Evolutionary conservation across 441 rosid genomes (phyloP).

Genomic region (Pelargonium fulgidum): DNA sequence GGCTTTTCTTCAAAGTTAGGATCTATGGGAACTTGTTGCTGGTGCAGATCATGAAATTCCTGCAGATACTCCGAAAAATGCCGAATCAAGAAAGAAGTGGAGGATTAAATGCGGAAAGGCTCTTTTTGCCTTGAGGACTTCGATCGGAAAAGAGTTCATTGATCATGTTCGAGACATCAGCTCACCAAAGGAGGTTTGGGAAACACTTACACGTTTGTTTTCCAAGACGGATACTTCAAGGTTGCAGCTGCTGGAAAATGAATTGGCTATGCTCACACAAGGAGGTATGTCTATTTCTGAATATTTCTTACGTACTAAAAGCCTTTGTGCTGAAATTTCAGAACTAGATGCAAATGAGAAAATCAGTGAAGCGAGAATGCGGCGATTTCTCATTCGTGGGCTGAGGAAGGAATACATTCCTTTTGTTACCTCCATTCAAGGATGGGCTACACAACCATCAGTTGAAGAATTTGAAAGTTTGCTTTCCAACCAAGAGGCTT

Average conservation of each 20-base stretch:
- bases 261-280: slow-evolving; percentile 10
- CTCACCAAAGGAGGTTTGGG: slow-evolving; percentile 13
- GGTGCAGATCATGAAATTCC: too few relatives aligned
- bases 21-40: too few relatives aligned
- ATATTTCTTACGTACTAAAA: slow-evolving; percentile 10
- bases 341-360: slow-evolving; percentile 11
- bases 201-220: slow-evolving; percentile 11
- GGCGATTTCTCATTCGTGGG: neutral
- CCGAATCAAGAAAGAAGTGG: slow-evolving; percentile 9
- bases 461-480: neutral
- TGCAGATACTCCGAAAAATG: neutral
- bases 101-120: neutral
- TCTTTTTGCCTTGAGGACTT: too few relatives aligned
- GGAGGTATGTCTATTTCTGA: slow-evolving; percentile 15
- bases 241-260: slow-evolving; percentile 16
- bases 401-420: slow-evolving; percentile 14
- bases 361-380: neutral
- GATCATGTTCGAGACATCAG: slow-evolving; percentile 12
- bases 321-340: slow-evolving; percentile 17
- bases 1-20: too few relatives aligned
- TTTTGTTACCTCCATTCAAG: slow-evolving; percentile 19
- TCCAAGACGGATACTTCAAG: slow-evolving; percentile 12
- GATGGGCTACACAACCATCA: slow-evolving; percentile 16
- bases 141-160: too few relatives aligned
- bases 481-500: slow-evolving; percentile 6